Evolutionary conservation across 108 stramenopile genomes (phyloP).

Genomic region (Cylindrotheca fusiformis): DNA sequence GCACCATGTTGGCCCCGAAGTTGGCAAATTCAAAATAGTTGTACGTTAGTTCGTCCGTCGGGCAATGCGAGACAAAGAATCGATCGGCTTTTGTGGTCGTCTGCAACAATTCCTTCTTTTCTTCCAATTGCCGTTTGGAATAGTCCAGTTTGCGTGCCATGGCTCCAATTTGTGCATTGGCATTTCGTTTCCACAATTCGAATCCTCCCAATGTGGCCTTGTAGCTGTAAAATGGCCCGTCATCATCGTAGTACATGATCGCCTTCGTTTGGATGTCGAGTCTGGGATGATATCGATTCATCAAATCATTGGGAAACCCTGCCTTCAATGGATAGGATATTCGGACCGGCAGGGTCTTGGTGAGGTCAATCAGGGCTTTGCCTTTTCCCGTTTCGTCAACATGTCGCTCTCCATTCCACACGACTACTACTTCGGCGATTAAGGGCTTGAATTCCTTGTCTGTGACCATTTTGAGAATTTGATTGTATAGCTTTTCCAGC

Average conservation of each 20-base stretch:
- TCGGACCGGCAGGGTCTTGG: constrained; percentile 40
- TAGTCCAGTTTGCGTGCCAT: constrained; percentile 71
- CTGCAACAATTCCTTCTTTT: constrained; percentile 32
- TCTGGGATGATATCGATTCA: constrained; percentile 87
- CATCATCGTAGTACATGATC: constrained; percentile 88
- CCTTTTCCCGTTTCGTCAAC: constrained; percentile 43
- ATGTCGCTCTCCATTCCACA: constrained; percentile 78
- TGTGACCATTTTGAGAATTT: constrained; percentile 34
- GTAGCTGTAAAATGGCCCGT: constrained; percentile 81
- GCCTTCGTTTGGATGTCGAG: constrained; percentile 75
- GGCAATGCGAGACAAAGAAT: constrained; percentile 66
- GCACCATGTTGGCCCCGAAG: constrained; percentile 63
- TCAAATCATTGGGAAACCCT: constrained; percentile 72
- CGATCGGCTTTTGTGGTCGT: constrained; percentile 32
- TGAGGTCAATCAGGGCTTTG: constrained; percentile 41
- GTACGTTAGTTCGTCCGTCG: constrained; percentile 62
- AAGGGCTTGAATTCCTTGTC: constrained; percentile 16
- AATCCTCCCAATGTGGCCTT: constrained; percentile 69
- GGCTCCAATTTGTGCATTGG: constrained; percentile 80
- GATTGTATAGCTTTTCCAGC: constrained; percentile 27
- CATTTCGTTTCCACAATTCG: constrained; percentile 87
- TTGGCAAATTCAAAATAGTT: constrained; percentile 79
- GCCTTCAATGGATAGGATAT: constrained; percentile 79
- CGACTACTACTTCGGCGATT: constrained; percentile 66
- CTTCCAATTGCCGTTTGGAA: constrained; percentile 33